Base-by-base conservation (phyloP, 2,329 filamentous ascomycete genomes). In the Paecilomyces sp. region DNA sequence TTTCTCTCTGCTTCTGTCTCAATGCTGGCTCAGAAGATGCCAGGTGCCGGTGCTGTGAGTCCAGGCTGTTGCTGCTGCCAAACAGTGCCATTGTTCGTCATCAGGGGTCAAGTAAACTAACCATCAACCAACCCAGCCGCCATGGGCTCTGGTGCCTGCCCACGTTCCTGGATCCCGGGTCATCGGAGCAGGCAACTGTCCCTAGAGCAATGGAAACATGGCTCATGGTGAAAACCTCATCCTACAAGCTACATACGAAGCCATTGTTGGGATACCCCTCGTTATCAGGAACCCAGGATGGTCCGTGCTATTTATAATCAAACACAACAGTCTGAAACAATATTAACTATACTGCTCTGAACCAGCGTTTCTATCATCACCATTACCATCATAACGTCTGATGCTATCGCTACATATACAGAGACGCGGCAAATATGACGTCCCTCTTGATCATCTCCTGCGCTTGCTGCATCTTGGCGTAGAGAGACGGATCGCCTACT, bases 401-500 rank as follows among this genome's bases (percentile, higher is more conserved):
- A 36, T 15, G 25, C 18, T 13, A 24, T 34, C 31, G 22, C 64
- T 81, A 95, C 89, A 95, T 92, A 71, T 95, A 96, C 70, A 96
- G 76, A 73, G 88, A 91, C 13, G 92, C 91, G 47, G 92, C 91
- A 18, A 92, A 92, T 24, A 91, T 95, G 58, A 96, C 94, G 74
- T 97, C 94, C 70, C 94, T 81, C 83, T 96, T 95, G 73, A 99
- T 99, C 83, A 97, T 84, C 81, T 99, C 94, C 83, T 97, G 93
- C 66, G 93, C 95, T 63, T 87, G 87, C 78, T 96, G 88, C 93
- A 99, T 99, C 84, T 99, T 99, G 66, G 88, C 86, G 74, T 96
- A 97, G 66, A 99, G 78, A 59, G 88, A 88, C 3, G 94, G 94
- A 72, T 99, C 94, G 25, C 94, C 94, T 66, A 99, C 92, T 65